Percentiles rank a stretch among this genome's conserved stretches.
These are phyloP conservation scores for Phoma sp. DNA, from an alignment of 2,329 filamentous ascomycete species.

Conservation along the genomic window DNA sequence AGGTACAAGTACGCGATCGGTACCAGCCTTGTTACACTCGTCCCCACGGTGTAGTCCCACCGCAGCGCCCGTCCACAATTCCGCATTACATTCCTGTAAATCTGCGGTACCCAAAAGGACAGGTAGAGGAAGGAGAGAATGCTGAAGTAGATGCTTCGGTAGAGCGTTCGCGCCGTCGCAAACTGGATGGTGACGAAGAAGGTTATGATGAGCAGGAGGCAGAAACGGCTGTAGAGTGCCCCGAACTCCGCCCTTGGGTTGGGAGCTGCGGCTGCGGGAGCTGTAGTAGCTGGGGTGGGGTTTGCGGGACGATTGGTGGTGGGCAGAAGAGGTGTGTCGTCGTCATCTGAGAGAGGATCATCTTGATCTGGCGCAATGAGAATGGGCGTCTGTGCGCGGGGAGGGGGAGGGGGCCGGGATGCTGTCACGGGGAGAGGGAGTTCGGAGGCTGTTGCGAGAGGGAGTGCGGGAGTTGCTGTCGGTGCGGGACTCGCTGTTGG, in stretches of 20 bases:
- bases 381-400: constrained; percentile 59
- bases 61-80: constrained; percentile 91
- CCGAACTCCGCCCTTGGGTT: constrained; percentile 59
- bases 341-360: constrained; percentile 47
- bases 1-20: constrained; percentile 89
- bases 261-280: constrained; percentile 18
- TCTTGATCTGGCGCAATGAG: constrained; percentile 69
- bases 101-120: constrained; percentile 92
- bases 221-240: constrained; percentile 68
- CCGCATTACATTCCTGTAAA: constrained; percentile 85
- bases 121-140: constrained; percentile 76
- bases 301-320: too few relatives aligned
- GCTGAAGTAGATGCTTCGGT: constrained; percentile 66
- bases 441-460: constrained; percentile 17
- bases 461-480: constrained; percentile 13
- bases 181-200: constrained; percentile 68
- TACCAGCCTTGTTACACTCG: constrained; percentile 77
- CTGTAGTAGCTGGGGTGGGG: constrained; percentile 34
- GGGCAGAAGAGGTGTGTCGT: constrained; percentile 26
- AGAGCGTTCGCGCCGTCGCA: constrained; percentile 61
- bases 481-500: constrained; percentile 15
- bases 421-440: constrained; percentile 63
- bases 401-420: constrained; percentile 33
- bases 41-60: constrained; percentile 88
- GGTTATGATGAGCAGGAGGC: constrained; percentile 64